A percentile compares a stretch with the other conserved stretches of the same genome.
phyloP scores from a whole-genome alignment of 1,139 yeast genomes.

The Candida tetrigidarum region DNA sequence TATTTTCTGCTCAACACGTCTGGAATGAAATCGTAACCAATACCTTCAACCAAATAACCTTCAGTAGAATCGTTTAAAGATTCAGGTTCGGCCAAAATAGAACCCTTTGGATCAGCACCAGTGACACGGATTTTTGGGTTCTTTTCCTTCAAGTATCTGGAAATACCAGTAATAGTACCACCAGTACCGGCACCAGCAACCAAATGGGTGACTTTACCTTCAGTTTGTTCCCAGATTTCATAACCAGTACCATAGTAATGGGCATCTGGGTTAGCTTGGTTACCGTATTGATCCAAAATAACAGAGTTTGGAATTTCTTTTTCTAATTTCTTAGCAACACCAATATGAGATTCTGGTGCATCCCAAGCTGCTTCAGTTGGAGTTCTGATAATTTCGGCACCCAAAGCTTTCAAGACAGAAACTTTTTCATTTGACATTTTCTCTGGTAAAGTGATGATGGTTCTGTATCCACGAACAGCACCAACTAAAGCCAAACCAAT shows the following conservation, averaged over 20 bases:
- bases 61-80: constrained; percentile 63
- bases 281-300: constrained; percentile 82
- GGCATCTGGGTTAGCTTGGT: constrained; percentile 80
- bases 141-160: constrained; percentile 76
- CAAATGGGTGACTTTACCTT: constrained; percentile 71
- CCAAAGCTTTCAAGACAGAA: constrained; percentile 84
- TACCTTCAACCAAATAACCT: constrained; percentile 86
- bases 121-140: constrained; percentile 63
- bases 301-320: constrained; percentile 87
- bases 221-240: constrained; percentile 85
- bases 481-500: constrained; percentile 88
- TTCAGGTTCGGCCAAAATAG: constrained; percentile 83
- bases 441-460: constrained; percentile 88
- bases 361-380: constrained; percentile 97
- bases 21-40: constrained; percentile 89
- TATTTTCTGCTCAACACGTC: constrained; percentile 70
- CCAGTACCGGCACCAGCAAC: constrained; percentile 96
- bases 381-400: constrained; percentile 90
- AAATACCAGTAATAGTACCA: constrained; percentile 81
- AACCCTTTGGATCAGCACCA: constrained; percentile 90
- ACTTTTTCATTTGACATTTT: constrained; percentile 94
- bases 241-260: constrained; percentile 86
- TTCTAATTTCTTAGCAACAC: constrained; percentile 82
- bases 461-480: constrained; percentile 85
- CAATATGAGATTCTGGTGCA: constrained; percentile 89